These are phyloP conservation scores for Thermochaetoides thermophila DNA, from an alignment of 495 filamentous ascomycete species.

Conservation along the genomic window DNA sequence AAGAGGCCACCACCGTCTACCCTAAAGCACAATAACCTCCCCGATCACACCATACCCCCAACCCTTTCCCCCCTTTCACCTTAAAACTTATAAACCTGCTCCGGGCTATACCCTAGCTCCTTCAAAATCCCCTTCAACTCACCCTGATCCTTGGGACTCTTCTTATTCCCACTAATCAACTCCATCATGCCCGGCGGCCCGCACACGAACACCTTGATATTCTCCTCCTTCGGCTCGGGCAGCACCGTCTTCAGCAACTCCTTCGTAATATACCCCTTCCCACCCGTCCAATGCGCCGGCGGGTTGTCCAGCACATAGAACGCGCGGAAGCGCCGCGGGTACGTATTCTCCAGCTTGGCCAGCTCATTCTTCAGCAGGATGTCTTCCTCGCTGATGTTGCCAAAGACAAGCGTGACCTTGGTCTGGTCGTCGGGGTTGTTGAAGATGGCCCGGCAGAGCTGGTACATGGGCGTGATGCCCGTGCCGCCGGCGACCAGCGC, in stretches of 20 bases:
- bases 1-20: too few relatives aligned
- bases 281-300: constrained; percentile 63
- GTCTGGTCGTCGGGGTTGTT: constrained; percentile 91
- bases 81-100: constrained; percentile 97
- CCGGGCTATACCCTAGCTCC: constrained; percentile 79
- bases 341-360: constrained; percentile 71
- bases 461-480: constrained; percentile 85
- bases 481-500: constrained; percentile 89
- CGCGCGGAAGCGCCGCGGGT: constrained; percentile 81
- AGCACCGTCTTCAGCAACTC: constrained; percentile 84
- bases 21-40: too few relatives aligned
- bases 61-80: too few relatives aligned
- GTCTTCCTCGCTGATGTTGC: constrained; percentile 73
- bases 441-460: constrained; percentile 77
- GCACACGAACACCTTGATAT: constrained; percentile 85
- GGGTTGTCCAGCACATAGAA: constrained; percentile 83
- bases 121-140: constrained; percentile 72
- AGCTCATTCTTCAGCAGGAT: constrained; percentile 79
- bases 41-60: too few relatives aligned
- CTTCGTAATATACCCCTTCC: constrained; percentile 68
- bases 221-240: constrained; percentile 74
- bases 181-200: constrained; percentile 90
- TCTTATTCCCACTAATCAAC: constrained; percentile 77
- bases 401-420: constrained; percentile 88
- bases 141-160: constrained; percentile 79